phyloP scores from a whole-genome alignment of 164 flowering plant genomes.

The Magnolia sinica region DNA sequence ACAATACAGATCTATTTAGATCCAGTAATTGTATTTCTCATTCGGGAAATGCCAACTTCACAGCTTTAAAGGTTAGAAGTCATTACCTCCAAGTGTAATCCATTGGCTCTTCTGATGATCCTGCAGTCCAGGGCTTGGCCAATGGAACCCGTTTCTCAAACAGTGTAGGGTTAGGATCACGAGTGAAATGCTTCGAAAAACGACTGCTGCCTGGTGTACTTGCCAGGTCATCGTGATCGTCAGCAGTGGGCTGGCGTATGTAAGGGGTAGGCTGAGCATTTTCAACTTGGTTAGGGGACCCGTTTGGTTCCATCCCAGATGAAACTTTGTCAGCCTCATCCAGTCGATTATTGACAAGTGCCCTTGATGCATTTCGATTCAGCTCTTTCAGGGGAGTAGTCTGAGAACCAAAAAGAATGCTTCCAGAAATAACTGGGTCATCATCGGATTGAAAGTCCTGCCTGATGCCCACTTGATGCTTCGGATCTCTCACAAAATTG shows the following conservation, averaged over 20 bases:
- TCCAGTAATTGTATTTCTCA: too few species aligned
- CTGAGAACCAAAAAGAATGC: constrained; percentile 26
- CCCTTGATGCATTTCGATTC: constrained; percentile 28
- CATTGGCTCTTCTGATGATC: constrained; percentile 42
- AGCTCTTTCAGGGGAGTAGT: constrained; percentile 31
- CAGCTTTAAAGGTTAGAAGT: neutral
- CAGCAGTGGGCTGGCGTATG: neutral
- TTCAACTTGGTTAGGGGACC: constrained; percentile 21
- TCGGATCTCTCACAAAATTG: constrained; percentile 25
- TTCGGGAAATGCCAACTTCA: neutral
- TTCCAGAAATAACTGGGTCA: constrained; percentile 17
- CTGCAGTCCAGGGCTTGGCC: constrained; percentile 22
- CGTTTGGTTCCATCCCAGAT: constrained; percentile 31
- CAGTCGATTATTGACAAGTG: constrained; percentile 17
- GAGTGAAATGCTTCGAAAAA: constrained; percentile 20
- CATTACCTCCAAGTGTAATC: constrained; percentile 60
- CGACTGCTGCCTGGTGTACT: constrained; percentile 25
- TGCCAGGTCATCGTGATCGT: constrained; percentile 17
- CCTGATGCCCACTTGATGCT: constrained; percentile 19
- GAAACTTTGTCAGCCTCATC: constrained; percentile 20
- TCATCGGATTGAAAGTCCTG: constrained; percentile 35
- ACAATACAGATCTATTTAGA: too few species aligned
- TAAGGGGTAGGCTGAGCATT: constrained; percentile 22
- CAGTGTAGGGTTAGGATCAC: constrained; percentile 16
- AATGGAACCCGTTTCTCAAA: constrained; percentile 35